Base-by-base conservation (phyloP, 768 basidiomycete species). In the Naematelia encephala region DNA sequence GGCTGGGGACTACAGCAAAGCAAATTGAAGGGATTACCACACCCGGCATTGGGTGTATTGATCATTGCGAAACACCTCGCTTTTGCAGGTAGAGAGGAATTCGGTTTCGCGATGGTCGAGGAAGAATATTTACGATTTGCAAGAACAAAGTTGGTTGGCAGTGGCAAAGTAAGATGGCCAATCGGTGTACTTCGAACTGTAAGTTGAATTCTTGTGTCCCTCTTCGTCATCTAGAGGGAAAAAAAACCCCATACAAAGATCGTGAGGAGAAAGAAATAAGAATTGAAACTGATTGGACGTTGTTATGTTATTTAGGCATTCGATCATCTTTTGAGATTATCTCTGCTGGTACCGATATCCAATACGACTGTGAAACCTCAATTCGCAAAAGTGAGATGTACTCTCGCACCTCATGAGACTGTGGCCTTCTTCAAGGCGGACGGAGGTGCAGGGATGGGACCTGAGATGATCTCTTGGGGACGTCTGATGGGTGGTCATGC, bases 101-200 rank as follows among this genome's bases (percentile, higher is more conserved):
- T 96, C 77, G 97, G 89, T 27, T 94, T 98, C 71, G 90, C 93
- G 68, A 91, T 93, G 86, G 82, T 94, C 5, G 82, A 87, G 61
- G 88, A 90, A 52, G 70, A 75, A 51, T 81, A 81, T 64, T 53
- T 70, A 19, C 81, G 82, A 28, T 91, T 92, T 73, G 84, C 85
- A 21, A 83, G 86, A 23, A 73, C 73, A 13, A 69, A 72, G 28
- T 59, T 78, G 27, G 71, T 77, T 1, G 77, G 75, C 1, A 74
- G 69, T 44, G 75, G 76, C n/a, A 72, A 72, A 30, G 54, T 65
- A 0, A 54, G 73, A 21, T 76, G 75, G 69, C 62, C 73, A 10
- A 52, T 69, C 3, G 64, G 56, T 12, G 62, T 75, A 4, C 54
- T 77, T 53, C 61, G 87, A 89, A 85, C 62, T 87, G 89, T 73